phyloP scores from a whole-genome alignment of 495 filamentous ascomycete genomes.

The Xylaria intraflava region DNA sequence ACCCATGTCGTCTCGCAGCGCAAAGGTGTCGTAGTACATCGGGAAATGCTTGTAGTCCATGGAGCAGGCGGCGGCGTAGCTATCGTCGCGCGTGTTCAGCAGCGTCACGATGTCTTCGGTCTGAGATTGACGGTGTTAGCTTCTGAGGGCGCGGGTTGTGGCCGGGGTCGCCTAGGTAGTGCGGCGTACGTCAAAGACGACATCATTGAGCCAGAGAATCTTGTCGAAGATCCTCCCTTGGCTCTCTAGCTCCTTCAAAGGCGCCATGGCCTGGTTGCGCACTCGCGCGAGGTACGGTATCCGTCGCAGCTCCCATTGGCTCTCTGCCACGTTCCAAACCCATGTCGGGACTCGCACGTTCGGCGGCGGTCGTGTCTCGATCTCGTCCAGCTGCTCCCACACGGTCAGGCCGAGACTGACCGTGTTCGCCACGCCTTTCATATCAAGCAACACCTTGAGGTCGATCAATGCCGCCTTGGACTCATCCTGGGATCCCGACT shows the following conservation, averaged over 20 bases:
- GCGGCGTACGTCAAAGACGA: constrained; percentile 52
- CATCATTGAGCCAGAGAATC: constrained; percentile 70
- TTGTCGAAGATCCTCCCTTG: constrained; percentile 53
- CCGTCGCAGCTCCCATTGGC: constrained; percentile 49
- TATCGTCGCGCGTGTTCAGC: constrained; percentile 62
- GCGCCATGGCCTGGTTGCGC: constrained; percentile 53
- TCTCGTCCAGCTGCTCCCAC: constrained; percentile 49
- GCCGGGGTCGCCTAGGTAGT: not conserved
- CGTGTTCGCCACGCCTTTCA: constrained; percentile 44
- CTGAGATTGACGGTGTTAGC: constrained; percentile 28
- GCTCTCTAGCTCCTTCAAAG: constrained; percentile 30
- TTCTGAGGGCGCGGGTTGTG: not conserved
- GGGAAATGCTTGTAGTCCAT: constrained; percentile 68
- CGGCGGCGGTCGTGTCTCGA: constrained; percentile 40
- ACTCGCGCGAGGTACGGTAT: constrained; percentile 63
- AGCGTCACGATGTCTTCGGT: constrained; percentile 60
- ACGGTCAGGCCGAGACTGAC: constrained; percentile 49
- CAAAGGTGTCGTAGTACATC: constrained; percentile 77
- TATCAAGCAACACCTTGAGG: constrained; percentile 48
- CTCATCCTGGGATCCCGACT: constrained; percentile 62
- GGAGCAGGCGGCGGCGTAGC: constrained; percentile 76
- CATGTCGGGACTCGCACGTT: constrained; percentile 38
- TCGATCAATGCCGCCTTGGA: constrained; percentile 55
- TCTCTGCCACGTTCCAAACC: constrained; percentile 49
- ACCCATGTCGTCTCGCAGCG: constrained; percentile 64